Evolutionary conservation across 1,284 basidiomycete species (phyloP).

Genomic region (Ustilago lituana): DNA sequence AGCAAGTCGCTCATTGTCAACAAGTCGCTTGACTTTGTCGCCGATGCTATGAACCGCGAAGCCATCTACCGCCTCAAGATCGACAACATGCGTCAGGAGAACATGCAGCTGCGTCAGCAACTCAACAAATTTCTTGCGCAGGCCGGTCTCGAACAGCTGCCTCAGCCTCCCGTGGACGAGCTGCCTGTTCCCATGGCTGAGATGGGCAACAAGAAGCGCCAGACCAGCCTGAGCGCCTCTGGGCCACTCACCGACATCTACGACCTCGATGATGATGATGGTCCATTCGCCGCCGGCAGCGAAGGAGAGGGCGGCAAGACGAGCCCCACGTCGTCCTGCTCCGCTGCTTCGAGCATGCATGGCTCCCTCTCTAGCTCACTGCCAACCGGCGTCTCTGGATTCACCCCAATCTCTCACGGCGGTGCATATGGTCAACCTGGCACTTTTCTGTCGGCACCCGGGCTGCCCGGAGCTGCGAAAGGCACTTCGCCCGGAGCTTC

Average conservation of each 20-base stretch:
- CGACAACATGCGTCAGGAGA: slow-evolving; percentile 48
- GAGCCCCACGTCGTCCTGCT: slow-evolving; percentile 38
- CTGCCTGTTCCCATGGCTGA: slow-evolving; percentile 45
- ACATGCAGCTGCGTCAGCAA: slow-evolving; percentile 50
- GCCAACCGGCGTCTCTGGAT: slow-evolving; percentile 22
- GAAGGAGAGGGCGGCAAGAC: slow-evolving; percentile 43
- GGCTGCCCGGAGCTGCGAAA: slow-evolving; percentile 1
- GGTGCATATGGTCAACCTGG: slow-evolving; percentile 9
- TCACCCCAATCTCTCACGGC: slow-evolving; percentile 29
- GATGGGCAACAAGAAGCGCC: slow-evolving; percentile 45
- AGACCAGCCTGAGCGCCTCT: slow-evolving; percentile 3
- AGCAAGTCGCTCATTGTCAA: slow-evolving; percentile 62
- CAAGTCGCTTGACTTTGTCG: slow-evolving; percentile 60
- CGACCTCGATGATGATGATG: slow-evolving; percentile 47
- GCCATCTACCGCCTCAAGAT: slow-evolving; percentile 51
- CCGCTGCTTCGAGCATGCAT: slow-evolving; percentile 27
- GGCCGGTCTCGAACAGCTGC: slow-evolving; percentile 44
- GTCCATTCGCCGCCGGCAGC: slow-evolving; percentile 32
- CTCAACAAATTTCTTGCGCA: slow-evolving; percentile 52
- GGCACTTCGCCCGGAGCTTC: slow-evolving; percentile 36
- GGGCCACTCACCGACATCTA: slow-evolving; percentile 23
- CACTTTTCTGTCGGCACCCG: slow-evolving; percentile 14
- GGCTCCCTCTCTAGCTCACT: slow-evolving; percentile 32
- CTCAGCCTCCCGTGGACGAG: slow-evolving; percentile 28
- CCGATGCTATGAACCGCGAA: slow-evolving; percentile 54